A percentile compares a stretch with the other conserved stretches of the same genome.
These are phyloP conservation scores for Lotmaria passim DNA, from an alignment of 208 protist genomes.

Conservation along the genomic window DNA sequence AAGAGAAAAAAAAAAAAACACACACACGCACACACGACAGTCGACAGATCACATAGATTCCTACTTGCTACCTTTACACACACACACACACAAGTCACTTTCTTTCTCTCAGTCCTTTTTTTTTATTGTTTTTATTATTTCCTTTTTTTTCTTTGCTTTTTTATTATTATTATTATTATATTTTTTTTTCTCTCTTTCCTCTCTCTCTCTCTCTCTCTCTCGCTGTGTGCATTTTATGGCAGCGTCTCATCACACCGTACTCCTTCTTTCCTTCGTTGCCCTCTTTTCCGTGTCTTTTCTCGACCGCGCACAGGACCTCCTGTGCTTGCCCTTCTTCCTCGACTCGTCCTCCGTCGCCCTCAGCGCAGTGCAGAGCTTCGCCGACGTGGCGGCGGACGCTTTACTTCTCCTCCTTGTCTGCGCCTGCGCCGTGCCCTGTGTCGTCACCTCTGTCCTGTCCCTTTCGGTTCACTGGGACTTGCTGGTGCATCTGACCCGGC, in stretches of 20 bases:
- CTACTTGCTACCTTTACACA: too few relatives aligned
- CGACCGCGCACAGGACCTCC: background rate
- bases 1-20: too few relatives aligned
- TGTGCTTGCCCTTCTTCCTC: background rate
- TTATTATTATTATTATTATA: background rate
- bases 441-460: background rate
- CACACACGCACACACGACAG: too few relatives aligned
- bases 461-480: conserved; percentile 2
- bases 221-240: background rate
- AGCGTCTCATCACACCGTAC: background rate
- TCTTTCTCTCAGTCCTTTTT: background rate
- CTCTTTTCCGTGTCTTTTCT: background rate
- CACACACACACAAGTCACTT: too few relatives aligned
- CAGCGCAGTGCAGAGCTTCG: background rate
- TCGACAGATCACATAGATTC: too few relatives aligned
- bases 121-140: background rate
- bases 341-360: background rate
- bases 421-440: conserved; percentile 3
- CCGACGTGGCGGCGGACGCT: background rate
- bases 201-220: background rate
- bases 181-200: background rate
- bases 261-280: background rate
- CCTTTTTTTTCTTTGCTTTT: background rate
- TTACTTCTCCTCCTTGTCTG: background rate
- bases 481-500: background rate